Evolutionary conservation across 306 rosid genomes (phyloP), one percentile per base, ranked within the genome.

Genomic region (Quercus bicolor): DNA sequence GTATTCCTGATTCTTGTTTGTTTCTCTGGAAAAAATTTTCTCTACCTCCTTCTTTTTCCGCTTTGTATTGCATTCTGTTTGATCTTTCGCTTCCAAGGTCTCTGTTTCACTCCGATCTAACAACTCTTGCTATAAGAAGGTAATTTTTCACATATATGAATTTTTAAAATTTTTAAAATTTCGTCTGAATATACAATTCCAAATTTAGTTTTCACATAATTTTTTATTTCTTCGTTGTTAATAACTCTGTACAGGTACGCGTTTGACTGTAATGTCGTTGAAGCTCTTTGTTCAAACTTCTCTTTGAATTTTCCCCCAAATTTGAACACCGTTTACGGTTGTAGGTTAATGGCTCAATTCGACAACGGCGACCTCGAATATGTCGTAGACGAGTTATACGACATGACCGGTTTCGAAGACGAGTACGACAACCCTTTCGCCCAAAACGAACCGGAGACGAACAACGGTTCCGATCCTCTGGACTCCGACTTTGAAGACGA

Each of bases 401-500:
- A 85, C 73, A 62, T 79, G 79, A 21, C 78, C 14, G 92, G 87
- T 55, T 90, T 86, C 78, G 92, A 88, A 18, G 87, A 78, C 60
- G 87, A 78, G 56, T 82, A 72, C 12, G 75, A 76, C 18, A 68
- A 77, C 6, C 15, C 68, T 75, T 74, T 79, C 78, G 34, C 81
- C 75, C 84, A 81, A 11, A 33, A 79, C 33, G 85, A 77, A 13
- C 56, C 60, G 52, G 68, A 79, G 31, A 40, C 65, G 5, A 74
- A 45, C 70, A 29, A 31, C 11, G 76, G 29, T 19, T 24, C 54
- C 23, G 78, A 78, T 14, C 31, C 24, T 14, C 56, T 60, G 0
- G 84, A 84, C 85, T 94, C 97, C 6, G 97, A 91, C 48, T 81
- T 81, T 3, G 96, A 91, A 52, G 95, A 91, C 26, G 90, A 90